Base-by-base conservation (phyloP, 2,329 filamentous ascomycete species). In the Monilinia fructigena region DNA sequence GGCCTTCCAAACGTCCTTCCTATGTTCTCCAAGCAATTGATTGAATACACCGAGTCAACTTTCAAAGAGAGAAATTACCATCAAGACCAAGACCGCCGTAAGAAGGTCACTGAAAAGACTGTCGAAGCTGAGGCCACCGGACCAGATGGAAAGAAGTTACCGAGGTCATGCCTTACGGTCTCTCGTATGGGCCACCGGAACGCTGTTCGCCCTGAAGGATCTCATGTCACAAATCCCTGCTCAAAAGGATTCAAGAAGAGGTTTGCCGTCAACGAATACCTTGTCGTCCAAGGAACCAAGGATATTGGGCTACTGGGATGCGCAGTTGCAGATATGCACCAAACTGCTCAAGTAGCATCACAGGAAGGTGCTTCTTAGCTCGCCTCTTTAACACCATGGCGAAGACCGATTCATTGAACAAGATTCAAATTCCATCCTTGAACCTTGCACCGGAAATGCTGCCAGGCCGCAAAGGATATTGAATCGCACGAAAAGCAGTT, bases 291-390 rank as follows among this genome's bases (percentile, higher is more conserved):
- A 81, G 95, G 95, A 66, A 87, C 94, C 59, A 93, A 96, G 76
- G 96, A 98, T 78, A 91, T 99, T 99, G 95, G 95, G 95, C 95
- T 60, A 89, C 97, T 63, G 95, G 95, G 95, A 99, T 83, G 95
- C 78, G 94, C 94, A 65, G 90, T 98, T 60, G 95, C 95, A 73
- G 96, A 78, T 99, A 99, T 78, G 95, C 95, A 40, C 95, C 95
- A 47, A 47, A 99, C 95, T 11, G 95, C 95, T 40, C 95, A 99
- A 83, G 95, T 99, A 56, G 95, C 95, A 66, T 87, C 91, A 12
- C 95, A 99, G 81, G 95, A 99, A 81, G 95, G 95, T 76, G 89
- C 87, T 76, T 98, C 87, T 86, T 99, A 48, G 95, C 93, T 52
- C 89, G 92, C 70, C 87, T 99, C 68, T 97, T 99, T 85, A 99